A percentile compares a stretch with the other conserved stretches of the same genome.
Evolutionary conservation across 352 stramenopile genomes (phyloP).

Genomic region (Lagenidium giganteum): DNA sequence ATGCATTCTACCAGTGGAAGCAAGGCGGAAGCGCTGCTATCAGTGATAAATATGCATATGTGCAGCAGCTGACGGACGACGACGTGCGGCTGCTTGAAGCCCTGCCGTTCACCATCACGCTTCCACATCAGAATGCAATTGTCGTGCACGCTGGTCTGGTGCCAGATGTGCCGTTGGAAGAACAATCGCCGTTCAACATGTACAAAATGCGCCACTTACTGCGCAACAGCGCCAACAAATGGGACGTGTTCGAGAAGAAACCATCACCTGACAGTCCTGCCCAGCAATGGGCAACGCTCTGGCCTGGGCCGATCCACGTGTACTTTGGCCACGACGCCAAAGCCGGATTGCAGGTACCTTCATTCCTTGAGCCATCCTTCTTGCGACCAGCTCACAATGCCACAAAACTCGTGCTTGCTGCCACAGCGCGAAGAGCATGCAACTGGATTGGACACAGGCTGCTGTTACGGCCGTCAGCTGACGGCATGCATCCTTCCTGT

Average conservation of each 20-base stretch:
- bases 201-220: conserved; percentile 86
- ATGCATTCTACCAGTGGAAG: conserved; percentile 41
- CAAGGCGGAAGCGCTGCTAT: no score
- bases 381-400: no score
- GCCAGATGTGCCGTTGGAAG: conserved; percentile 36
- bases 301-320: conserved; percentile 62
- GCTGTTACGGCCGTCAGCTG: conserved; percentile 78
- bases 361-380: no score
- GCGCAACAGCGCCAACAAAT: conserved; percentile 25
- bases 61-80: conserved; percentile 29
- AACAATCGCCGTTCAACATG: conserved; percentile 80
- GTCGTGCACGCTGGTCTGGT: conserved; percentile 66
- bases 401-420: no score
- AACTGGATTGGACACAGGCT: conserved; percentile 86
- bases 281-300: conserved; percentile 73
- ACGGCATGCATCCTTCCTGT: conserved; percentile 84
- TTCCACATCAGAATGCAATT: conserved; percentile 42
- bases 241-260: conserved; percentile 32
- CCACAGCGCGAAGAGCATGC: conserved; percentile 79
- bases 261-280: conserved; percentile 16
- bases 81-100: conserved; percentile 59
- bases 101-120: conserved; percentile 51
- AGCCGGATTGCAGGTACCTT: conserved; percentile 56
- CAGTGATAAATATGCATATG: conserved; percentile 75
- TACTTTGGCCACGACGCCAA: conserved; percentile 89